A percentile compares a stretch with the other conserved stretches of the same genome.
Evolutionary conservation across 192 early-diverging fungal genomes (phyloP).

Genomic region (Paraglomus brasilianum): DNA sequence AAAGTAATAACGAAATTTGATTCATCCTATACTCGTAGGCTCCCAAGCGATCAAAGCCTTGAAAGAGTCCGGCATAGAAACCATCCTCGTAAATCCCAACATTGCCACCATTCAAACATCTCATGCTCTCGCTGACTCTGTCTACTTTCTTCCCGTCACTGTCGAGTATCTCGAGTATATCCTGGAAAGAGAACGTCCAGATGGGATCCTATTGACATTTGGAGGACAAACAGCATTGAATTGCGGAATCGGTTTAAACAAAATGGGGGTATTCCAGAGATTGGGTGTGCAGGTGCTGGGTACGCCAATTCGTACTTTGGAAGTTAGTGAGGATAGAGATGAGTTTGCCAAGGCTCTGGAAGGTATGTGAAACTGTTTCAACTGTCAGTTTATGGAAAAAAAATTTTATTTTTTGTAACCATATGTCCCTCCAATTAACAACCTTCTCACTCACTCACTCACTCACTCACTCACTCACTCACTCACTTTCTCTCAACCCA

Average conservation of each 20-base stretch:
- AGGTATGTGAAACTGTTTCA: slow-evolving; percentile 40
- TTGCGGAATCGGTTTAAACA: slow-evolving; percentile 87
- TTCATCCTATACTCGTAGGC: slow-evolving; percentile 43
- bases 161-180: slow-evolving; percentile 90
- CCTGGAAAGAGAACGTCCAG: slow-evolving; percentile 90
- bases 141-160: slow-evolving; percentile 95
- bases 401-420: background rate
- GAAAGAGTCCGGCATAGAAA: slow-evolving; percentile 86
- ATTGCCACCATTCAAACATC: slow-evolving; percentile 99
- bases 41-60: slow-evolving; percentile 98
- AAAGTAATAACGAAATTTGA: background rate
- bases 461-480: background rate
- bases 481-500: slow-evolving; percentile 18
- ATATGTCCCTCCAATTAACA: background rate
- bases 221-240: slow-evolving; percentile 97
- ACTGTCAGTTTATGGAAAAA: no score
- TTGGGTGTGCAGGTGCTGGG: slow-evolving; percentile 90
- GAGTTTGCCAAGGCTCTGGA: slow-evolving; percentile 92
- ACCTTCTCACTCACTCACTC: no score
- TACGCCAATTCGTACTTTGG: slow-evolving; percentile 89
- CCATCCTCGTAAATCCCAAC: slow-evolving; percentile 98
- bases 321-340: slow-evolving; percentile 93
- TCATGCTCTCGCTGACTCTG: slow-evolving; percentile 86
- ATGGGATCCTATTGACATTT: slow-evolving; percentile 94
- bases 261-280: slow-evolving; percentile 77